These are phyloP conservation scores for Dioszegia crocea DNA, from an alignment of 768 basidiomycete species.

Conservation along the genomic window DNA sequence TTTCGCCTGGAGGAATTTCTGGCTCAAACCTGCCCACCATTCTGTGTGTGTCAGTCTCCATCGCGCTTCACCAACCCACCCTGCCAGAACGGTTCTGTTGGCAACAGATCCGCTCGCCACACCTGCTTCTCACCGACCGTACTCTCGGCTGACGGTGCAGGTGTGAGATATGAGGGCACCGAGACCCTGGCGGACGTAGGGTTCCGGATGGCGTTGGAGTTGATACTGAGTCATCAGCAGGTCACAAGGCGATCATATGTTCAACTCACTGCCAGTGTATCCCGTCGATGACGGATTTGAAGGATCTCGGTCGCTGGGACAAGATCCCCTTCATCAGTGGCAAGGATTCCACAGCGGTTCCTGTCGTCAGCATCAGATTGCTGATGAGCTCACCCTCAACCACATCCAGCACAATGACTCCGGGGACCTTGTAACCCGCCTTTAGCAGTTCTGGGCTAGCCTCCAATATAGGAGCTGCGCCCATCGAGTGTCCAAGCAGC, in stretches of 20 bases:
- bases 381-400: conserved; percentile 59
- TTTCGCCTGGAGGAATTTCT: conserved; percentile 68
- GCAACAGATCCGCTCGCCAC: conserved; percentile 80
- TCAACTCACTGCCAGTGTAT: conserved; percentile 88
- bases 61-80: conserved; percentile 53
- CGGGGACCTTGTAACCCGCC: conserved; percentile 62
- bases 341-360: conserved; percentile 86
- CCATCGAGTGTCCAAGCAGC: conserved; percentile 96
- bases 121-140: conserved; percentile 53
- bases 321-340: conserved; percentile 87
- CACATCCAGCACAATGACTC: conserved; percentile 83
- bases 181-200: conserved; percentile 77
- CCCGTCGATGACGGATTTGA: conserved; percentile 74
- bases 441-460: conserved; percentile 65
- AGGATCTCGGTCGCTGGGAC: conserved; percentile 77
- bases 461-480: conserved; percentile 79
- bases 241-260: not conserved
- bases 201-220: conserved; percentile 78
- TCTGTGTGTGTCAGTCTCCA: conserved; percentile 56
- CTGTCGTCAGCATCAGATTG: conserved; percentile 50
- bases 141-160: conserved; percentile 44
- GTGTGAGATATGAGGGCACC: conserved; percentile 70
- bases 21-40: conserved; percentile 83
- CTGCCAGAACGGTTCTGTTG: conserved; percentile 84
- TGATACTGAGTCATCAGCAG: conserved; percentile 56